Percentiles rank a stretch among this genome's conserved stretches.
phyloP scores from a whole-genome alignment of 2,329 filamentous ascomycete genomes.

The Aspergillus sp. region DNA sequence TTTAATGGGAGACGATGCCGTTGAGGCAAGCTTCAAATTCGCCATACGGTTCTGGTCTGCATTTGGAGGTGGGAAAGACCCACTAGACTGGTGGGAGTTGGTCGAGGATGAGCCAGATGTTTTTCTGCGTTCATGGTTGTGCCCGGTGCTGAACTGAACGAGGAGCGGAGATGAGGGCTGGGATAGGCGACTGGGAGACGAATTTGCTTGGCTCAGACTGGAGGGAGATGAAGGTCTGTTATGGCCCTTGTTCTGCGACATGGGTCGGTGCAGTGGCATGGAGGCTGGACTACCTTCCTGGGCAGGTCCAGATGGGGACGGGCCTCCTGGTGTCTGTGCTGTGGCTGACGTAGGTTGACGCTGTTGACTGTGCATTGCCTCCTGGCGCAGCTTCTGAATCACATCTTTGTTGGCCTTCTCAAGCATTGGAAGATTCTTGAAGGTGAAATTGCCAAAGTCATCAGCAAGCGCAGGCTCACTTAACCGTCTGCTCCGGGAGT shows the following conservation, averaged over 20 bases:
- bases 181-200: constrained; percentile 79
- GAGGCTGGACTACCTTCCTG: constrained; percentile 80
- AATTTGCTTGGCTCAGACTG: constrained; percentile 64
- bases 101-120: constrained; percentile 82
- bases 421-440: constrained; percentile 92
- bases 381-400: constrained; percentile 87
- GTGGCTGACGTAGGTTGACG: constrained; percentile 32
- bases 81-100: constrained; percentile 66
- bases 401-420: constrained; percentile 99
- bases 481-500: constrained; percentile 73
- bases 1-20: constrained; percentile 47
- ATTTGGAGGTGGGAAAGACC: constrained; percentile 59
- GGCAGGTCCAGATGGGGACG: constrained; percentile 53
- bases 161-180: constrained; percentile 81
- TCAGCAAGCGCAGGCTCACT: constrained; percentile 84
- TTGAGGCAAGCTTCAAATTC: constrained; percentile 42
- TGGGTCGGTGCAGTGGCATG: constrained; percentile 67
- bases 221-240: constrained; percentile 83
- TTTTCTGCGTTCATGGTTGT: constrained; percentile 75
- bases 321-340: constrained; percentile 6
- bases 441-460: constrained; percentile 92
- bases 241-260: constrained; percentile 70
- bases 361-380: constrained; percentile 66
- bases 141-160: constrained; percentile 87
- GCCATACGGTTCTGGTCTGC: constrained; percentile 61